These are phyloP conservation scores for Waltergamsia citrina DNA, from an alignment of 2,329 filamentous ascomycete genomes.

Conservation along the genomic window DNA sequence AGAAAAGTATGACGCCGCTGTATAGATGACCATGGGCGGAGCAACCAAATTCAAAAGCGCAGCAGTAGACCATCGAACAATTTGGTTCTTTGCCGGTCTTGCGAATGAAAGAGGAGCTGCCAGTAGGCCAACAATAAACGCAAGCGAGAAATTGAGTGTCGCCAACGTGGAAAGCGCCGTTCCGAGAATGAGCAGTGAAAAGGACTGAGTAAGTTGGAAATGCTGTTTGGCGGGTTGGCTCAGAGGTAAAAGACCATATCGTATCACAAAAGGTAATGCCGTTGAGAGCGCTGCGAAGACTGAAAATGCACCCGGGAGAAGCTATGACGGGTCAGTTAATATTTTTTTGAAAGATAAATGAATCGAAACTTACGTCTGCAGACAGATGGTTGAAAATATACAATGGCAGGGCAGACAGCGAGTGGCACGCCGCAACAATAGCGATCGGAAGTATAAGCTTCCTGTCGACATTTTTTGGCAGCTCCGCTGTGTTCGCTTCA, in stretches of 20 bases:
- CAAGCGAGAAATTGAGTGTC: constrained; percentile 90
- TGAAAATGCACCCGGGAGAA: constrained; percentile 49
- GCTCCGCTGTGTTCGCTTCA: constrained; percentile 13
- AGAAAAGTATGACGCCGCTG: constrained; percentile 30
- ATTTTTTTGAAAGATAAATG: background rate
- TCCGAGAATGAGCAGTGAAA: constrained; percentile 85
- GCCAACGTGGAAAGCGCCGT: constrained; percentile 88
- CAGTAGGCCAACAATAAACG: constrained; percentile 74
- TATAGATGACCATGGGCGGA: constrained; percentile 47
- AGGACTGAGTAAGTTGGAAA: constrained; percentile 72
- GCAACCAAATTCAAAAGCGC: constrained; percentile 49
- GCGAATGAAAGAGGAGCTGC: constrained; percentile 74
- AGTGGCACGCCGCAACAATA: constrained; percentile 64
- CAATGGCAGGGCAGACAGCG: constrained; percentile 70
- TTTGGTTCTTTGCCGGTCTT: constrained; percentile 31
- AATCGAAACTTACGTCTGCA: constrained; percentile 42
- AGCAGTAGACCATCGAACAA: constrained; percentile 30
- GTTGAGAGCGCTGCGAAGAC: constrained; percentile 46
- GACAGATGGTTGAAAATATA: constrained; percentile 76
- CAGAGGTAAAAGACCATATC: constrained; percentile 39
- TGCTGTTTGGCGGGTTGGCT: constrained; percentile 55
- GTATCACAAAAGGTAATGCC: constrained; percentile 46
- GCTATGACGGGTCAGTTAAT: constrained; percentile 25
- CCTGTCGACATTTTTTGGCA: constrained; percentile 38
- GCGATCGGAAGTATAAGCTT: constrained; percentile 64